These are phyloP conservation scores for Agaricus blazei DNA, from an alignment of 768 basidiomycete genomes.

Conservation along the genomic window DNA sequence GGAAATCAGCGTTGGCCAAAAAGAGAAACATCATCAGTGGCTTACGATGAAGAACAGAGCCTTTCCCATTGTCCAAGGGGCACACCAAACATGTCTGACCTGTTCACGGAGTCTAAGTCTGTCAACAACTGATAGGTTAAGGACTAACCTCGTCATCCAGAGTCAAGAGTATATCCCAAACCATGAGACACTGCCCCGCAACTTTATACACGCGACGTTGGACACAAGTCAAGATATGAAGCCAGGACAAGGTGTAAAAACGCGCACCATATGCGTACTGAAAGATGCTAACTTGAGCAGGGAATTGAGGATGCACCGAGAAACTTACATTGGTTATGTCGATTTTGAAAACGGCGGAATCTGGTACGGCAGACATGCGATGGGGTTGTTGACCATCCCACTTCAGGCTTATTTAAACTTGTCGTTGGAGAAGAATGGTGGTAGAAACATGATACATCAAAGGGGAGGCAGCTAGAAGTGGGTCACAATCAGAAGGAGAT, in stretches of 20 bases:
- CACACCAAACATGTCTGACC: not conserved
- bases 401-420: too few relatives aligned
- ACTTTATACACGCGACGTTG: not conserved
- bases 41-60: not conserved
- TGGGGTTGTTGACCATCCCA: too few relatives aligned
- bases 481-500: too few relatives aligned
- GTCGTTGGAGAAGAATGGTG: too few relatives aligned
- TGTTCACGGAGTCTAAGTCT: not conserved
- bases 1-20: not conserved
- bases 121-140: not conserved
- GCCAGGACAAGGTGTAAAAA: not conserved
- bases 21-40: not conserved
- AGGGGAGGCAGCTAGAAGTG: too few relatives aligned
- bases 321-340: not conserved
- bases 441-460: too few relatives aligned
- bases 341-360: not conserved
- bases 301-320: not conserved
- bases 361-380: not conserved
- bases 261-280: conserved; percentile 4
- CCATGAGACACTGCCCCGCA: not conserved
- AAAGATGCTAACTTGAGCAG: not conserved
- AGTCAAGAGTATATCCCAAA: conserved; percentile 5
- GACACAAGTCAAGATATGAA: not conserved
- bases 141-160: conserved; percentile 1
- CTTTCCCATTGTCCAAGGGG: not conserved